phyloP scores from a whole-genome alignment of 345 rosid genomes.

The Murraya paniculata region DNA sequence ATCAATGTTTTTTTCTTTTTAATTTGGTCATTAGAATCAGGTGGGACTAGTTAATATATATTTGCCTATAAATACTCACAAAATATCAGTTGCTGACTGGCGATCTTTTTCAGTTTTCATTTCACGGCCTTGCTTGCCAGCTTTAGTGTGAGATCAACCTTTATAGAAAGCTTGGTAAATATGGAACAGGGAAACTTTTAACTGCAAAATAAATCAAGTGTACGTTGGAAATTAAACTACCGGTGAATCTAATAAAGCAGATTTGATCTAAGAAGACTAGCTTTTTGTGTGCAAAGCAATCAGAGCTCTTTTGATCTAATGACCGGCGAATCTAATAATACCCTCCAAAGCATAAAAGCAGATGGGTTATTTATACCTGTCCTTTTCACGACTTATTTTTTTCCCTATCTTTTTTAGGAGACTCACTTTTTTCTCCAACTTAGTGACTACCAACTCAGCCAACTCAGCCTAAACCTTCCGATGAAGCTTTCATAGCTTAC shows the following conservation, averaged over 20 bases:
- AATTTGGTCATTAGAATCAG: too few relatives aligned
- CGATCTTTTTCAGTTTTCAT: background rate
- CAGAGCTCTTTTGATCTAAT: constrained; percentile 15
- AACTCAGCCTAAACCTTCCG: background rate
- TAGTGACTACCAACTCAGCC: constrained; percentile 6
- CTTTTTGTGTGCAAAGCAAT: background rate
- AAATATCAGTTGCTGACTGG: background rate
- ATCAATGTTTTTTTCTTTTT: too few relatives aligned
- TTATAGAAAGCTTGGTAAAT: background rate
- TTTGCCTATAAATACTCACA: too few relatives aligned
- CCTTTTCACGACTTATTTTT: too few relatives aligned
- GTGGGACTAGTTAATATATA: too few relatives aligned
- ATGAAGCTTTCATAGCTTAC: too few relatives aligned
- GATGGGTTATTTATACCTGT: too few relatives aligned
- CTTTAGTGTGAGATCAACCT: background rate
- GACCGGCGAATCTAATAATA: constrained; percentile 21
- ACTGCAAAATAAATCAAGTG: background rate
- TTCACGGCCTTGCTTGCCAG: background rate
- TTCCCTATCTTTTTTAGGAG: background rate
- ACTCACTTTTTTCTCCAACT: background rate
- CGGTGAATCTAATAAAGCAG: constrained; percentile 20
- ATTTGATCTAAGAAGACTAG: background rate
- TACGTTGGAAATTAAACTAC: constrained; percentile 4
- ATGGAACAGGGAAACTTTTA: background rate
- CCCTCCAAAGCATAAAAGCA: background rate